Evolutionary conservation across 2,329 filamentous ascomycete species (phyloP), one percentile per base, ranked within the genome.

Genomic region (Bipolaris bicolor): DNA sequence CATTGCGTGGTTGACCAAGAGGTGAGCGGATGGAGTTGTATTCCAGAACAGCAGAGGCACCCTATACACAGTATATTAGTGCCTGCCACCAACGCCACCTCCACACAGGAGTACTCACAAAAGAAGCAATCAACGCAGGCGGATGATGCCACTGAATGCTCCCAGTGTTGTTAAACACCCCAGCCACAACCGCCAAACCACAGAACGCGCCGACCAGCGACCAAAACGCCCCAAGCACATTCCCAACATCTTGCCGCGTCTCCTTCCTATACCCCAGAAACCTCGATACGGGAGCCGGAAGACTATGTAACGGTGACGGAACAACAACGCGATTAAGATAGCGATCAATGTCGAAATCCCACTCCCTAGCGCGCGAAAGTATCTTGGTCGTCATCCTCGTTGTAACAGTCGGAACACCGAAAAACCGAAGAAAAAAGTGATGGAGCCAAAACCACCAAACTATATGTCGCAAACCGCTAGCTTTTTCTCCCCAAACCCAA

Each of bases 301-400:
- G 70, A 43, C 80, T 77, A 26, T 83, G 78, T 72, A 91, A 83
- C 65, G 84, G 85, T 39, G 89, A 88, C 13, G 84, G 79, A 7
- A 90, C 90, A 22, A 96, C 71, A 58, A 86, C 81, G 2, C 83
- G 89, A 72, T 94, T 92, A 49, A 96, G 73, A 71, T 88, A 86
- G n/a, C 77, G 78, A 80, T 97, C 92, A 62, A 96, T 84, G 76
- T 95, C 86, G 76, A 96, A 86, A 69, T 88, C 81, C 62, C 71
- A 75, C 7, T 60, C 55, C 50, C 62, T 57, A 13, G 65, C 63
- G 40, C 43, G 56, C 15, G 45, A 55, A 15, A 63, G 57, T 3
- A 31, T 13, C 16, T 16, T 26, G 46, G 49, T 55, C 16, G 5
- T 31, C 26, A 34, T 26, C 5, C 3, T 24, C 24, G 16, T 20